A percentile compares a stretch with the other conserved stretches of the same genome.
Evolutionary conservation across 208 protist species (phyloP).

Genomic region (Crithidia mellificae): DNA sequence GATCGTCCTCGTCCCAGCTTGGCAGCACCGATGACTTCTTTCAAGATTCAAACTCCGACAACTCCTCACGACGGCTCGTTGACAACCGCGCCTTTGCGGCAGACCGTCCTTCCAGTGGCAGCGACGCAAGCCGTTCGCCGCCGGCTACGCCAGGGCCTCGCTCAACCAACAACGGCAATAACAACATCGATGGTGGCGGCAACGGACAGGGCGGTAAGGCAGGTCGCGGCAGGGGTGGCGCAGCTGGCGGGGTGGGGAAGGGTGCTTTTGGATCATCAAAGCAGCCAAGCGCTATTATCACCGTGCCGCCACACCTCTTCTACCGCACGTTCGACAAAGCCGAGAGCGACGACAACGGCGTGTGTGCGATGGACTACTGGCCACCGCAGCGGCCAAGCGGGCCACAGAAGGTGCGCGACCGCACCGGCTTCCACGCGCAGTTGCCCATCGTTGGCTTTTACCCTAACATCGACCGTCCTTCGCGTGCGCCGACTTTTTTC

Average conservation of each 20-base stretch:
- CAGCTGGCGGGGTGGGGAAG: background rate
- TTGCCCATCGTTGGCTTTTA: constrained; percentile 56
- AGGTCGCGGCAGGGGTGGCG: background rate
- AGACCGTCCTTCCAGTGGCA: background rate
- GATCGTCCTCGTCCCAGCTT: constrained; percentile 3
- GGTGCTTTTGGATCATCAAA: background rate
- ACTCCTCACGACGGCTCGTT: background rate
- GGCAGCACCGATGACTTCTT: constrained; percentile 25
- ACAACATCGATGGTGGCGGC: background rate
- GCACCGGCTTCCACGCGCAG: constrained; percentile 51
- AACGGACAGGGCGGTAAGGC: too few species aligned
- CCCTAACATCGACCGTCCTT: constrained; percentile 20
- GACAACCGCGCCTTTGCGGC: constrained; percentile 22
- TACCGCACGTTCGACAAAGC: constrained; percentile 52
- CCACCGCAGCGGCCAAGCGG: constrained; percentile 21
- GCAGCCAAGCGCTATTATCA: constrained; percentile 5
- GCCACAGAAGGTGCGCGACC: constrained; percentile 26
- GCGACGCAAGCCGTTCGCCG: constrained; percentile 4
- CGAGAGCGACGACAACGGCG: constrained; percentile 31
- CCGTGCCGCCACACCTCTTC: constrained; percentile 38
- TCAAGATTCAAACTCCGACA: constrained; percentile 1
- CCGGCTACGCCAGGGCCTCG: background rate
- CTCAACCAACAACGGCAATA: background rate
- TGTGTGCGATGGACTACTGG: constrained; percentile 45
- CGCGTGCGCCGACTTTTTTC: constrained; percentile 27